Conservation (phyloP, 2,329 filamentous ascomycete genomes). For the Phaeosphaeria sp. region DNA sequence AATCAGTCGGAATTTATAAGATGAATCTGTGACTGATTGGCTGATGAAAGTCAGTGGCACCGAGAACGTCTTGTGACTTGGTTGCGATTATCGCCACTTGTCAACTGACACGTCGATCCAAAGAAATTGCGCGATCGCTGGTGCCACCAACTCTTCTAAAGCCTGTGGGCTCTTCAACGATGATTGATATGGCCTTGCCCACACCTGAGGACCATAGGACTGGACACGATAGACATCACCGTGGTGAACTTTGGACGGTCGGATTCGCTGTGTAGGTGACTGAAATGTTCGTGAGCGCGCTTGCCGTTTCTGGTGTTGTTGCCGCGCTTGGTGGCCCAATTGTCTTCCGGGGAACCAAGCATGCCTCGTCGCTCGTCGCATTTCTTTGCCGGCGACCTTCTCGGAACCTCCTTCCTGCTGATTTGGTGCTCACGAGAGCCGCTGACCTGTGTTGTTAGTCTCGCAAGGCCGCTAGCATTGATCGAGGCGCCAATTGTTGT, state of each 20-base stretch:
- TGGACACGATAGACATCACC: neutral
- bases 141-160: neutral
- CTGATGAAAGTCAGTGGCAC: neutral
- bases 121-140: neutral
- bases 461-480: neutral
- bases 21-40: neutral
- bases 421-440: neutral
- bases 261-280: neutral
- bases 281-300: neutral
- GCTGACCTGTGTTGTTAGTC: neutral
- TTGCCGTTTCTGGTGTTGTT: neutral
- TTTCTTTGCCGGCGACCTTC: neutral
- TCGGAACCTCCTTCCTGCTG: neutral
- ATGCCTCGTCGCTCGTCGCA: neutral
- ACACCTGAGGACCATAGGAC: neutral
- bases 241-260: neutral
- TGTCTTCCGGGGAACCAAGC: neutral
- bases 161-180: neutral
- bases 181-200: neutral
- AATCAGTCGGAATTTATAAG: neutral
- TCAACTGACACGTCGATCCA: neutral
- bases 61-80: neutral
- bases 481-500: neutral
- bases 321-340: neutral
- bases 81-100: neutral